Percentiles rank a stretch among this genome's conserved stretches.
These are phyloP conservation scores for Mycena amicta DNA, from an alignment of 768 basidiomycete genomes.

Conservation along the genomic window DNA sequence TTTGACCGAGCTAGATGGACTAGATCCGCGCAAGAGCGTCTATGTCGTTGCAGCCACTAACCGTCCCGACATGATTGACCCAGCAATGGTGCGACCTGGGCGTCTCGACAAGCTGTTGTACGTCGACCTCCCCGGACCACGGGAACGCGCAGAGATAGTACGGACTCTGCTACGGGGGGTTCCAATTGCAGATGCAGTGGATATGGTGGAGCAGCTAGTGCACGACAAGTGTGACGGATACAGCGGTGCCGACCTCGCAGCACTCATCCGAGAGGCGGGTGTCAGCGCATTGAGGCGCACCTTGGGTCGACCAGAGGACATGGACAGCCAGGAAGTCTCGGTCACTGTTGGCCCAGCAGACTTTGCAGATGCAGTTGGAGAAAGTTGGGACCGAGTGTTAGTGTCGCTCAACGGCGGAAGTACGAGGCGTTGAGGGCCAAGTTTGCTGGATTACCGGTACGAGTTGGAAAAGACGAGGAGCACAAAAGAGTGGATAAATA, in stretches of 20 bases:
- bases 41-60: constrained; percentile 96
- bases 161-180: constrained; percentile 73
- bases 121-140: constrained; percentile 77
- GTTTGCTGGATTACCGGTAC: constrained; percentile 78
- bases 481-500: constrained; percentile 33
- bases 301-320: constrained; percentile 66
- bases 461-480: constrained; percentile 47
- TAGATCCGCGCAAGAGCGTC: constrained; percentile 82
- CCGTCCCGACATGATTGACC: constrained; percentile 96
- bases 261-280: constrained; percentile 87
- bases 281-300: constrained; percentile 76
- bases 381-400: constrained; percentile 91
- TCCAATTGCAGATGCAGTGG: constrained; percentile 50
- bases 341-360: constrained; percentile 64
- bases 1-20: constrained; percentile 90
- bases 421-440: constrained; percentile 82
- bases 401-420: constrained; percentile 72
- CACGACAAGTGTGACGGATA: constrained; percentile 77
- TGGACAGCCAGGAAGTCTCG: constrained; percentile 43
- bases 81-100: constrained; percentile 96
- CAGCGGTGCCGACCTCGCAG: constrained; percentile 89
- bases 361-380: constrained; percentile 70
- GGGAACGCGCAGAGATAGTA: constrained; percentile 84
- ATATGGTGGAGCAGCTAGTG: constrained; percentile 50
- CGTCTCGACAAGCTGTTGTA: constrained; percentile 93